Evolutionary conservation across 2,329 filamentous ascomycete genomes (phyloP), one percentile per base, ranked within the genome.

Genomic region (Aspergillus aculeatinus): DNA sequence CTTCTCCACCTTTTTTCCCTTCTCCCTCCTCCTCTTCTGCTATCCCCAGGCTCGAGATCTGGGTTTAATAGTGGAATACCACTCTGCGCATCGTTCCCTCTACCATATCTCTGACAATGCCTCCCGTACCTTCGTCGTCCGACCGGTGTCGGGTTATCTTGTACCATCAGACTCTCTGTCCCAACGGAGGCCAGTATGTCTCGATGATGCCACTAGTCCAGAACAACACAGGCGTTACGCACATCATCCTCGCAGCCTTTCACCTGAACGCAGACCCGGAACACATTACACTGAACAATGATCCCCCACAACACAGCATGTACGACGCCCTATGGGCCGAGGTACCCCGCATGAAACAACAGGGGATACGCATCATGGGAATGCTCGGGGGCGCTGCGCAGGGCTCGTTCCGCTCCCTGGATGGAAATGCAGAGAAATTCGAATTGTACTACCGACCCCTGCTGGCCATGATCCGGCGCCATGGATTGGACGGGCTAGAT

Each of bases 341-440:
- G 74, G 85, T 91, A 9, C 82, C 83, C 7, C 80, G 87, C 63
- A 79, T 96, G 5, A 89, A 95, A 73, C 84, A 83, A 2, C 82
- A 83, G 6, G 92, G 92, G 48, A 82, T 96, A 63, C 92, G 89
- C 68, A 86, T 96, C 12, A 82, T 96, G 72, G 91, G 86, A 57
- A 95, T 97, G 90, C 81, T 96, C 1, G 93, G 93, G 44, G 93
- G 93, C 16, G 92, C 92, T 2, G 92, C 91, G 0, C 83, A 84
- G 60, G 93, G 92, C 11, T 89, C 87, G 12, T 96, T 85, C 71
- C 78, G 81, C 52, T 81, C 85, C 58, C 79, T 88, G 3, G 85
- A 89, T 68, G 85, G 85, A 58, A 72, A 80, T 42, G 76, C 78
- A 29, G 78, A 82, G 55, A 78, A 81, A 25, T 96, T 96, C 70